Base-by-base conservation (phyloP, 2,329 filamentous ascomycete genomes). In the Sclerotiophoma versabilis region DNA sequence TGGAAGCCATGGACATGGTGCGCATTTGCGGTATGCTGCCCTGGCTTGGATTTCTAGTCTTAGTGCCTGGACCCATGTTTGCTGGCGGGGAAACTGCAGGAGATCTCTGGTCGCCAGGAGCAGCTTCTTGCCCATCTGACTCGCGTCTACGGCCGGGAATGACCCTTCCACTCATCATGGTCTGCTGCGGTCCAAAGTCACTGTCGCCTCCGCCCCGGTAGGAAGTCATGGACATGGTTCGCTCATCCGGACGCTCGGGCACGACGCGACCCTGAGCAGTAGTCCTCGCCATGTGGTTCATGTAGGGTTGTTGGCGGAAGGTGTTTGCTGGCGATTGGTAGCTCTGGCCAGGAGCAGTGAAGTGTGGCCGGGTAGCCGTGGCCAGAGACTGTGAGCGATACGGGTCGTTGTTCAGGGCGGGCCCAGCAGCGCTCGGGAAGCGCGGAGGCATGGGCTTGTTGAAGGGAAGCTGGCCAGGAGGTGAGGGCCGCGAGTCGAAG, bases 361-460 rank as follows among this genome's bases (percentile, higher is more conserved):
- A 85, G 57, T 86, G 86, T 29, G 90, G 91, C 58, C 92, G 86
- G 46, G 88, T 83, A 61, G 84, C 83, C 58, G 87, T 87, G 30
- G 92, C 93, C 71, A 99, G 87, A 27, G 93, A 98, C 67, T 96
- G 92, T n/a, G 95, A 96, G 54, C 95, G 87, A 77, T 92, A 96
- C 5, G 88, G 82, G 75, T 98, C 93, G 29, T 86, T 87, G 72
- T 95, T 95, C 76, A 96, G 76, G 37, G 92, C 91, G 42, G 90
- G 87, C 12, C 77, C 80, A 9, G 87, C 82, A 20, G 70, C 69
- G 20, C 68, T 65, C 17, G 84, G 83, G 65, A 83, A 83, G 57
- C 86, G 84, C 68, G 79, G 77, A 23, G 83, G 81, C 17, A 81
- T 76, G 33, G 83, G 83, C 54, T 90, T 86, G 60, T 72, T 77